phyloP scores from a whole-genome alignment of 495 filamentous ascomycete genomes.

The Mytilinidion resinicola region DNA sequence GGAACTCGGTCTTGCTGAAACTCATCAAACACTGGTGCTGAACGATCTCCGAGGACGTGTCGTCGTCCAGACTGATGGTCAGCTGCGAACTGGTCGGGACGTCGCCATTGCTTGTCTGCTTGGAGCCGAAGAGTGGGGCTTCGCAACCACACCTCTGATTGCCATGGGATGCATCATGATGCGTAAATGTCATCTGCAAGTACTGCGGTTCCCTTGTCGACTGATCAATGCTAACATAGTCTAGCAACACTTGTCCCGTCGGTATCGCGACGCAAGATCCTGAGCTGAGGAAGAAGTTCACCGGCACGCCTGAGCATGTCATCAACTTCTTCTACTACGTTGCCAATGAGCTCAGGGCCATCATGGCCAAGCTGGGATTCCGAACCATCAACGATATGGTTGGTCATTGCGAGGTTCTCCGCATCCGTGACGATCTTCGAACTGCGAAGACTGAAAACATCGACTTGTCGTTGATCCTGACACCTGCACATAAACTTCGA shows the following conservation, averaged over 20 bases:
- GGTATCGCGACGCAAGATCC: slow-evolving; percentile 97
- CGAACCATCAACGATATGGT: slow-evolving; percentile 98
- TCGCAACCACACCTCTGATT: slow-evolving; percentile 94
- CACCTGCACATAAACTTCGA: slow-evolving; percentile 90
- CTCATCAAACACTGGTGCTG: slow-evolving; percentile 95
- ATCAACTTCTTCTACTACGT: slow-evolving; percentile 99
- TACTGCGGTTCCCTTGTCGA: background rate
- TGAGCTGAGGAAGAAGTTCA: slow-evolving; percentile 90
- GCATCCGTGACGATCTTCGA: slow-evolving; percentile 81
- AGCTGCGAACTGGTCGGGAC: slow-evolving; percentile 89
- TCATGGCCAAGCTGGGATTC: slow-evolving; percentile 96
- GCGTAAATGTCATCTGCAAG: slow-evolving; percentile 55
- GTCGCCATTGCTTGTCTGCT: slow-evolving; percentile 94
- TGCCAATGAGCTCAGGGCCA: slow-evolving; percentile 92
- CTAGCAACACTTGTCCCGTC: slow-evolving; percentile 80
- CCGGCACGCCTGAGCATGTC: slow-evolving; percentile 90
- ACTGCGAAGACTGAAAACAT: slow-evolving; percentile 88
- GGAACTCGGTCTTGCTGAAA: slow-evolving; percentile 97
- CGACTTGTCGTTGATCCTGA: slow-evolving; percentile 91
- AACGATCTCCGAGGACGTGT: slow-evolving; percentile 97
- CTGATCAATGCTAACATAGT: slow-evolving; percentile 29
- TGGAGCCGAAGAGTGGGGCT: slow-evolving; percentile 96
- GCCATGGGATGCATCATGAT: slow-evolving; percentile 98
- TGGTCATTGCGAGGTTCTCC: slow-evolving; percentile 81
- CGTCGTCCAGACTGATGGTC: slow-evolving; percentile 95